These are phyloP conservation scores for Saccharomyces hybrid DNA, from an alignment of 1,139 yeast genomes.

Conservation along the genomic window DNA sequence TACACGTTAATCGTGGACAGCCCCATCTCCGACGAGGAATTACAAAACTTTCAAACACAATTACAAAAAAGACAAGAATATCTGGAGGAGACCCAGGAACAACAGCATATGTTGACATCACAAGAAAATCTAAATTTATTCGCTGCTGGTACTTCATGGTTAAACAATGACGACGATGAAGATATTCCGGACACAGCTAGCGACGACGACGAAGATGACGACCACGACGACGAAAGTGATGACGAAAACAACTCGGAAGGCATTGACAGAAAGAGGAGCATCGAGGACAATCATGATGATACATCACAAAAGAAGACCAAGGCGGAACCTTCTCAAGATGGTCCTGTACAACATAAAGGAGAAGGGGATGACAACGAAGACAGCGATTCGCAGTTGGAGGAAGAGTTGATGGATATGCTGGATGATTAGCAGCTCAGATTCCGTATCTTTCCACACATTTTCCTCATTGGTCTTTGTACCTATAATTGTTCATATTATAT, in stretches of 20 bases:
- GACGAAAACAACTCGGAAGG: conserved; percentile 12
- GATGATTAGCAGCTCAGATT: conserved; percentile 10
- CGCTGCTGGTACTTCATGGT: conserved; percentile 31
- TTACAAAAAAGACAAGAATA: conserved; percentile 17
- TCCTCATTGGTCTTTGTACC: not conserved
- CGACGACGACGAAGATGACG: conserved; percentile 24
- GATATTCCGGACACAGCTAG: conserved; percentile 30
- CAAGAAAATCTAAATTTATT: conserved; percentile 20
- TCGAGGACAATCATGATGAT: conserved; percentile 4
- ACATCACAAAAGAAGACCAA: conserved; percentile 9
- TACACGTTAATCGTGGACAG: conserved; percentile 45
- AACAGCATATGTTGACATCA: conserved; percentile 21
- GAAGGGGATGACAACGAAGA: conserved; percentile 12
- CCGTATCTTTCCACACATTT: not conserved
- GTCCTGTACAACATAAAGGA: conserved; percentile 4
- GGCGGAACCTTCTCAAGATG: conserved; percentile 6
- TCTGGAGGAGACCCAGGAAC: conserved; percentile 19
- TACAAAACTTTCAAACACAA: conserved; percentile 26
- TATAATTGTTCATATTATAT: not conserved
- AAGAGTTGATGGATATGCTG: conserved; percentile 32
- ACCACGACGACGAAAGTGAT: conserved; percentile 16
- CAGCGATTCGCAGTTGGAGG: conserved; percentile 34
- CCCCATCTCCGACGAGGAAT: conserved; percentile 34
- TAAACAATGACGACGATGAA: conserved; percentile 30
- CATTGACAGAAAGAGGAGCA: not conserved